A percentile compares a stretch with the other conserved stretches of the same genome.
Conservation (phyloP, 441 rosid genomes). For the Aquilaria agallochum region DNA sequence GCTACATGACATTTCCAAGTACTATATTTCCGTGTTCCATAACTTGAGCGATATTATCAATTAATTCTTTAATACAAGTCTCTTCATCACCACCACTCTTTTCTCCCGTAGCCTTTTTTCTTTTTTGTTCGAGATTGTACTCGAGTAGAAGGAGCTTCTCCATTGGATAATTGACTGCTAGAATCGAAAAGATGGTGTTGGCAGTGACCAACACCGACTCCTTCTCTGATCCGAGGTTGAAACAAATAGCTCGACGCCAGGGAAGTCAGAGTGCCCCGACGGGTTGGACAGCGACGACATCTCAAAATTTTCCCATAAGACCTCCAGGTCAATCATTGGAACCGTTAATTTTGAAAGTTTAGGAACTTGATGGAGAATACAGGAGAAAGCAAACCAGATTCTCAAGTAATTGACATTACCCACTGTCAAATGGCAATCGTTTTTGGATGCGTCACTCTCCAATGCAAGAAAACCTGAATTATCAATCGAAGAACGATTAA, state of each 20-base stretch:
- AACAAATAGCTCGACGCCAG: conserved; percentile 77
- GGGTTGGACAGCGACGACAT: conserved; percentile 85
- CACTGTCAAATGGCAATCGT: conserved; percentile 83
- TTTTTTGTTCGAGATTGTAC: no score
- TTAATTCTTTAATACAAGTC: no score
- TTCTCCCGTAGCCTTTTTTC: no score
- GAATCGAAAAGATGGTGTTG: conserved; percentile 78
- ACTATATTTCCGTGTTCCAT: no score
- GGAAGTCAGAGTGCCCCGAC: conserved; percentile 84
- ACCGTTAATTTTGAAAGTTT: conserved; percentile 74
- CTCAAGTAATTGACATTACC: conserved; percentile 75
- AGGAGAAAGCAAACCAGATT: conserved; percentile 92
- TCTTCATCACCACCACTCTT: no score
- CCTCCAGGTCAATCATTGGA: conserved; percentile 64
- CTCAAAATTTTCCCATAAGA: conserved; percentile 79
- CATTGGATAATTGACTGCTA: conserved; percentile 77
- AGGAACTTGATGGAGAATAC: conserved; percentile 90
- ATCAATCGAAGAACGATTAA: conserved; percentile 47
- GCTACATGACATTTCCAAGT: no score
- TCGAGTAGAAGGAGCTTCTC: conserved; percentile 37
- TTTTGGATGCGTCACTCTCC: conserved; percentile 78
- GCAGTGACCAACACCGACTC: conserved; percentile 88
- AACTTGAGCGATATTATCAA: no score
- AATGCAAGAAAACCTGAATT: conserved; percentile 59
- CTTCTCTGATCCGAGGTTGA: conserved; percentile 90